phyloP scores from a whole-genome alignment of 108 stramenopile species.

The Pseudonitzschia delicatissima region DNA sequence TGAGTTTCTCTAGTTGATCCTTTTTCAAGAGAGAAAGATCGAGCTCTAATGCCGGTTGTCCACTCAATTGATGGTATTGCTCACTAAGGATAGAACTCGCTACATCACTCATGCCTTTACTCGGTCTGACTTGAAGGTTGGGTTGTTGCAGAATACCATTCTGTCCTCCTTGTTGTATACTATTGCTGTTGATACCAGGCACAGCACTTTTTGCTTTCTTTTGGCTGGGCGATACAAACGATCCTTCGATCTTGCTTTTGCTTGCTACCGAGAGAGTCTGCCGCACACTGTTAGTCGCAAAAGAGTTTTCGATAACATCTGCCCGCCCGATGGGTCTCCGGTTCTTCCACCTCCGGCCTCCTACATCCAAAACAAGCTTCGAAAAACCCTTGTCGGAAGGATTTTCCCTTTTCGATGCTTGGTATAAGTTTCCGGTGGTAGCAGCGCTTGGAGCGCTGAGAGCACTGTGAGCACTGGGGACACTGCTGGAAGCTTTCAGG shows the following conservation, averaged over 20 bases:
- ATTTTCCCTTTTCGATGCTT: background rate
- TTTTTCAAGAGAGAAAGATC: conserved; percentile 12
- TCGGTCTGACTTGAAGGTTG: background rate
- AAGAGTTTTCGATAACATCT: conserved; percentile 34
- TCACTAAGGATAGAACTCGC: conserved; percentile 37
- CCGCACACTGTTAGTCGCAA: background rate
- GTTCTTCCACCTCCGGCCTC: conserved; percentile 37
- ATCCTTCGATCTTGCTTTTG: conserved; percentile 2
- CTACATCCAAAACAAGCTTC: conserved; percentile 36
- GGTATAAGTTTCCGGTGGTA: conserved; percentile 30
- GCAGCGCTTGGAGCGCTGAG: conserved; percentile 34
- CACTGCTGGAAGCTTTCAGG: conserved; percentile 4
- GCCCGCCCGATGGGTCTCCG: conserved; percentile 38
- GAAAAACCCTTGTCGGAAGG: conserved; percentile 20
- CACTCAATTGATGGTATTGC: conserved; percentile 17
- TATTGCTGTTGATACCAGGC: background rate
- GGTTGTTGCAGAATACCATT: background rate
- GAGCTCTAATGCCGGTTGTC: conserved; percentile 5
- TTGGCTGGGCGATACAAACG: background rate
- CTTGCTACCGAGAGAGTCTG: background rate
- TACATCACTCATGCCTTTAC: conserved; percentile 37
- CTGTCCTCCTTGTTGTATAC: background rate
- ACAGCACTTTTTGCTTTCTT: background rate
- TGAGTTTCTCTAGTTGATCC: background rate
- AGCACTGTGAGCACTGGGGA: too few species aligned